Evolutionary conservation across 306 rosid genomes (phyloP).

Genomic region (Pyrus bretschneideri): DNA sequence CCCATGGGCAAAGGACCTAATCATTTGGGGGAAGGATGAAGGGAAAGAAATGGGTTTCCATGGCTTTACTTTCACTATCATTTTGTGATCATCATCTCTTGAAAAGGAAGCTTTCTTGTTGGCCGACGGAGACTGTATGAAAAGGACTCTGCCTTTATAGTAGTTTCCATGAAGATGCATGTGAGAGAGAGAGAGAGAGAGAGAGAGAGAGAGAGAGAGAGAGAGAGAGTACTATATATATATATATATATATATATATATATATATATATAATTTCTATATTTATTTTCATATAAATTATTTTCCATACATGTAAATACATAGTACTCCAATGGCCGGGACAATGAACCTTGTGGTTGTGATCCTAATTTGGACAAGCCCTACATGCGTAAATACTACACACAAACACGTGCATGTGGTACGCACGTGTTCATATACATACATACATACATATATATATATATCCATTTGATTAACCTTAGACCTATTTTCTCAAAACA

Average conservation of each 20-base stretch:
- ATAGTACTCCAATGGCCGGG: too few species aligned
- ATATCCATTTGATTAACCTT: too few species aligned
- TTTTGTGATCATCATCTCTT: slow-evolving; percentile 61
- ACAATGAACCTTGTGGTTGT: too few species aligned
- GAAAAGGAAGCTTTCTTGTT: slow-evolving; percentile 73
- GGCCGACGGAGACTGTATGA: slow-evolving; percentile 37
- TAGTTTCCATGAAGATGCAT: background rate
- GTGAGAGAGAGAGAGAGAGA: background rate
- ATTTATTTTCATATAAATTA: background rate
- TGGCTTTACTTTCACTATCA: slow-evolving; percentile 61
- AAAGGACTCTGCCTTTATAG: slow-evolving; percentile 36
- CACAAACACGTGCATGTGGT: too few species aligned
- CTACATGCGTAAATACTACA: too few species aligned
- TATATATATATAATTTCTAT: background rate
- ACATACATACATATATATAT: too few species aligned
- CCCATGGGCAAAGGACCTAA: slow-evolving; percentile 35
- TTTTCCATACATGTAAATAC: too few species aligned
- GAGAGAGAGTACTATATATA: background rate
- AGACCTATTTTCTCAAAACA: too few species aligned
- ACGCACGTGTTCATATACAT: too few species aligned
- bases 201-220: background rate
- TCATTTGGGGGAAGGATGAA: slow-evolving; percentile 59
- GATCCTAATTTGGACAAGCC: too few species aligned
- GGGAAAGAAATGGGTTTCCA: slow-evolving; percentile 40
- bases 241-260: too few species aligned